Percentiles rank a stretch among this genome's conserved stretches.
Conservation (phyloP, 2,329 filamentous ascomycete genomes). For the Sordariomycetes sp. region DNA sequence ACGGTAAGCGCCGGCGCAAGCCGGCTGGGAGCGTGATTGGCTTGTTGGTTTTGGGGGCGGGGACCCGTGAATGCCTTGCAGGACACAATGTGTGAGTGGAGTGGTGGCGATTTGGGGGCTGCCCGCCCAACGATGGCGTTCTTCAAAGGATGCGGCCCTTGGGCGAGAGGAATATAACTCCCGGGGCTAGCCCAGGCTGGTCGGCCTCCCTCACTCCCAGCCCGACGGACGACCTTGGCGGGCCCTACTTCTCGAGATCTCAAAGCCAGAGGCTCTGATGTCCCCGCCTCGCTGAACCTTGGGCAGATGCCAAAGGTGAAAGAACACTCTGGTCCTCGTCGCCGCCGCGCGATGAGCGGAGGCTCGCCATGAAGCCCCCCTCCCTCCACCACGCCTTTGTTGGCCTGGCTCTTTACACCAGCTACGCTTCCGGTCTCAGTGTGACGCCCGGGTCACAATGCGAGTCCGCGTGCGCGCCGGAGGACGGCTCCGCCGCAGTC, state of each 20-base stretch:
- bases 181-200: too few relatives aligned
- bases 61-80: not conserved
- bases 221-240: too few relatives aligned
- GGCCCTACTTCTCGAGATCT: too few relatives aligned
- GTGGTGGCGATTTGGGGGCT: not conserved
- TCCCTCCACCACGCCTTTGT: not conserved
- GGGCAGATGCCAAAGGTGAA: not conserved
- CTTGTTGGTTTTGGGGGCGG: not conserved
- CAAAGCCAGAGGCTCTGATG: not conserved
- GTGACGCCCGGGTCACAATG: constrained; percentile 41
- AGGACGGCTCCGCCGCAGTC: constrained; percentile 20
- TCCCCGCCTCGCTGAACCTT: not conserved
- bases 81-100: not conserved
- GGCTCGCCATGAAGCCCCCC: not conserved
- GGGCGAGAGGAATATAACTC: too few relatives aligned
- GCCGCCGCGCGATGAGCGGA: not conserved
- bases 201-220: too few relatives aligned
- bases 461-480: constrained; percentile 27
- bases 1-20: not conserved
- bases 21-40: not conserved
- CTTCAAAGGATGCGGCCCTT: too few relatives aligned
- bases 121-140: too few relatives aligned
- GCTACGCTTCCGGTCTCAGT: constrained; percentile 20
- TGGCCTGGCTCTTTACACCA: not conserved
- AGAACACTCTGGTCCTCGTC: not conserved